A percentile compares a stretch with the other conserved stretches of the same genome.
Evolutionary conservation across 192 early-diverging fungal species (phyloP).

Genomic region (Podochytrium sp.): DNA sequence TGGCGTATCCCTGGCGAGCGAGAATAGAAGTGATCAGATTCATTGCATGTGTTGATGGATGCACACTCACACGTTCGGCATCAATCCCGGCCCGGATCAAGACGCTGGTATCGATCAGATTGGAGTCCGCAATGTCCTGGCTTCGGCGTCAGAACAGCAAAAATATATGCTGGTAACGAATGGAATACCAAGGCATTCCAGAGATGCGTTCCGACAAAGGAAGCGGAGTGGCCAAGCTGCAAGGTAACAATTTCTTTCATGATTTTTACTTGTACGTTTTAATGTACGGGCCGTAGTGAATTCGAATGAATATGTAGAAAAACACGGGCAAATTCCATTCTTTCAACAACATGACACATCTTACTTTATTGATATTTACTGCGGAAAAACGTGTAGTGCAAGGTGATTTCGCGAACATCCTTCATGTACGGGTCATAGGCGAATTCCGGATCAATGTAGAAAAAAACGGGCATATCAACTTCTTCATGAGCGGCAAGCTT

Average conservation of each 20-base stretch:
- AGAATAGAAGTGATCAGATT: not conserved
- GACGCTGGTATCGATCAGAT: slow-evolving; percentile 61
- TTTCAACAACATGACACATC: too few species aligned
- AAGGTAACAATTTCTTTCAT: slow-evolving; percentile 92
- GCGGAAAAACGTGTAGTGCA: slow-evolving; percentile 97
- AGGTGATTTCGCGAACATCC: slow-evolving; percentile 88
- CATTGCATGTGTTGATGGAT: not conserved
- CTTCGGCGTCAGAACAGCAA: slow-evolving; percentile 28
- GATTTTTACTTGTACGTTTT: too few species aligned
- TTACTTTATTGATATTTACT: slow-evolving; percentile 49
- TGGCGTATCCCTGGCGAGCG: slow-evolving; percentile 62
- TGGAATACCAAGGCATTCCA: slow-evolving; percentile 84
- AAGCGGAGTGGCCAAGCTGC: slow-evolving; percentile 85
- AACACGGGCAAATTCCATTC: too few species aligned
- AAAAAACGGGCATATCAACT: slow-evolving; percentile 88
- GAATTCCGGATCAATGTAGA: slow-evolving; percentile 98
- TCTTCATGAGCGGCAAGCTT: slow-evolving; percentile 84
- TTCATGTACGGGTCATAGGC: slow-evolving; percentile 92
- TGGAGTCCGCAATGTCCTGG: slow-evolving; percentile 50
- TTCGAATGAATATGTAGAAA: too few species aligned
- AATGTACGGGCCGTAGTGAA: too few species aligned
- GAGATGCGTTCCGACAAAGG: slow-evolving; percentile 88
- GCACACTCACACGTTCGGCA: slow-evolving; percentile 25
- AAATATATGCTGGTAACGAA: not conserved
- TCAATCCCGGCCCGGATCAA: slow-evolving; percentile 58